phyloP scores from a whole-genome alignment of 352 stramenopile genomes.

The Globisporangium cederbergense region DNA sequence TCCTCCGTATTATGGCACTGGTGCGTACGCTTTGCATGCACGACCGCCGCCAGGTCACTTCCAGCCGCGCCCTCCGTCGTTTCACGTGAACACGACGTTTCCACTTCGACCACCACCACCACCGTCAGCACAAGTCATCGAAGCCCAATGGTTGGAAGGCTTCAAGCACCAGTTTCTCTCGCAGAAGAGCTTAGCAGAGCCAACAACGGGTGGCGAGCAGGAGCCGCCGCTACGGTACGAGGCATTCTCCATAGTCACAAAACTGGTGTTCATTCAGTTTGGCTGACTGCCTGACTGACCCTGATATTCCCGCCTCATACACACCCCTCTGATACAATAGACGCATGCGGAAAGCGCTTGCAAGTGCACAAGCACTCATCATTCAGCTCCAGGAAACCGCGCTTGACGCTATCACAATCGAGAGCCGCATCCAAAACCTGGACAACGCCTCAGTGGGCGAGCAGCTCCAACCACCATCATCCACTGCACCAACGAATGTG shows the following conservation, averaged over 20 bases:
- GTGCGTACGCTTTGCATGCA: background rate
- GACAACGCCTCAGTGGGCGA: background rate
- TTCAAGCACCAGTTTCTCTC: constrained; percentile 13
- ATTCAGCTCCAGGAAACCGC: constrained; percentile 21
- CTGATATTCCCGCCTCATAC: background rate
- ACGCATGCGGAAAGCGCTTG: constrained; percentile 8
- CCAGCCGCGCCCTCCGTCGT: background rate
- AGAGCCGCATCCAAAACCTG: constrained; percentile 10
- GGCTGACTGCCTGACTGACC: background rate
- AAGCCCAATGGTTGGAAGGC: constrained; percentile 14
- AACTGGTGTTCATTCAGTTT: background rate
- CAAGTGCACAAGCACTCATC: constrained; percentile 7
- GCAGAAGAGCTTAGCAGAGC: background rate
- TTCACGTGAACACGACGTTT: background rate
- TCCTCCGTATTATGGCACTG: background rate
- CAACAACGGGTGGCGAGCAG: background rate
- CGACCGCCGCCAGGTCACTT: constrained; percentile 2
- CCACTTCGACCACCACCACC: background rate
- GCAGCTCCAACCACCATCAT: background rate
- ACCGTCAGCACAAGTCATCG: constrained; percentile 2
- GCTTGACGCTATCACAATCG: constrained; percentile 17
- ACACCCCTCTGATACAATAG: background rate
- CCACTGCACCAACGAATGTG: background rate
- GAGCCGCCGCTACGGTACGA: constrained; percentile 10
- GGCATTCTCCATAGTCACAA: background rate